A percentile compares a stretch with the other conserved stretches of the same genome.
These are phyloP conservation scores for Lipomyces yamadae DNA, from an alignment of 805 yeast genomes.

Conservation along the genomic window DNA sequence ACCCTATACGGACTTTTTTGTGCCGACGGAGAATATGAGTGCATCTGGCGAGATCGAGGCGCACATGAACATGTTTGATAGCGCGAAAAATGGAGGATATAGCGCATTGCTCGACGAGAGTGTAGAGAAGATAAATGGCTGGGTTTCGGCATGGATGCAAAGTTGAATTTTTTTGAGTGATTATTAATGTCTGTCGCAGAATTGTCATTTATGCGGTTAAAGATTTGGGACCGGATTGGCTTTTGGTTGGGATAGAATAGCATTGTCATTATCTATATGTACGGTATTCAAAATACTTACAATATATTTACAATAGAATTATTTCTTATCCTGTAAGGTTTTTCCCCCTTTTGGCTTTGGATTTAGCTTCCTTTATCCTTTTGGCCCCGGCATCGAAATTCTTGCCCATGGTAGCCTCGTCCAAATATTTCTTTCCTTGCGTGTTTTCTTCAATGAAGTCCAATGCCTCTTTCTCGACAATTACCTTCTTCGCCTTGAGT, in stretches of 20 bases:
- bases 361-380: background rate
- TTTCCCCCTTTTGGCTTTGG: background rate
- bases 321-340: background rate
- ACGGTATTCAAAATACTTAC: background rate
- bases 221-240: background rate
- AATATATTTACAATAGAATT: constrained; percentile 6
- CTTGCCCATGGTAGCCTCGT: constrained; percentile 16
- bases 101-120: constrained; percentile 20
- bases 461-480: constrained; percentile 36
- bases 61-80: constrained; percentile 33
- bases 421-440: constrained; percentile 27
- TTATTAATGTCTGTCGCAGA: background rate
- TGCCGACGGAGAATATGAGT: constrained; percentile 33
- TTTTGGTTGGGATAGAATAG: background rate
- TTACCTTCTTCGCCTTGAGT: constrained; percentile 29
- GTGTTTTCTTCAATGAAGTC: constrained; percentile 27
- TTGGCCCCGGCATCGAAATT: background rate
- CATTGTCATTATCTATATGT: constrained; percentile 1
- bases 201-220: background rate
- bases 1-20: constrained; percentile 28
- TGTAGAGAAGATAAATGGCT: constrained; percentile 17
- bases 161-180: background rate
- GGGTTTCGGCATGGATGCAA: constrained; percentile 21
- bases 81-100: constrained; percentile 26
- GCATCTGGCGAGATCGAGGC: constrained; percentile 36